These are phyloP conservation scores for Tetracentron sinense DNA, from an alignment of 164 flowering plant genomes.

Conservation along the genomic window DNA sequence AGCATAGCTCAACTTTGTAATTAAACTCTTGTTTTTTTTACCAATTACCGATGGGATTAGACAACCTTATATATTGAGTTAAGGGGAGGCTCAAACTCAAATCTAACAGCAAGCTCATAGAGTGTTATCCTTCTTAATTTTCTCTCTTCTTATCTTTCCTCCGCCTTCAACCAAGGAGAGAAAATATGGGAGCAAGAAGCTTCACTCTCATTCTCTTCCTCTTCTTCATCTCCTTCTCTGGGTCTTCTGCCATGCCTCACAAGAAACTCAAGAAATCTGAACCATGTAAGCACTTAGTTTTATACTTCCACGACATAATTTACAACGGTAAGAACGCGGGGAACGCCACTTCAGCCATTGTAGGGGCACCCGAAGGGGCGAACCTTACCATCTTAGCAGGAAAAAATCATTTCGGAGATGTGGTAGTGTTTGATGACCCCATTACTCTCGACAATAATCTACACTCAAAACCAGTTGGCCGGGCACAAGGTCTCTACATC, in stretches of 20 bases:
- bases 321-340: conserved; percentile 36
- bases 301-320: conserved; percentile 47
- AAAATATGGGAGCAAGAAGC: background rate
- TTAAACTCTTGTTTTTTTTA: too few species aligned
- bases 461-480: conserved; percentile 43
- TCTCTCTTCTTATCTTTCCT: too few species aligned
- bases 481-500: conserved; percentile 60
- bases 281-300: conserved; percentile 39
- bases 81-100: too few species aligned
- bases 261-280: conserved; percentile 12
- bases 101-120: too few species aligned
- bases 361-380: conserved; percentile 25
- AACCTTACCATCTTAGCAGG: conserved; percentile 29
- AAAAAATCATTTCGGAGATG: conserved; percentile 21
- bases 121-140: too few species aligned
- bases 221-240: background rate
- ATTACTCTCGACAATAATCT: conserved; percentile 53
- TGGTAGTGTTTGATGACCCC: conserved; percentile 60
- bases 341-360: conserved; percentile 42
- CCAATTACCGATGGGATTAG: too few species aligned
- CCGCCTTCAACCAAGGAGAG: too few species aligned
- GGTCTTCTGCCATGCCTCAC: background rate
- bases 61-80: too few species aligned
- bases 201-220: conserved; percentile 4
- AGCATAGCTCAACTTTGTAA: too few species aligned